A percentile compares a stretch with the other conserved stretches of the same genome.
phyloP scores from a whole-genome alignment of 495 filamentous ascomycete species.

The Sabuloglossum arenarium region DNA sequence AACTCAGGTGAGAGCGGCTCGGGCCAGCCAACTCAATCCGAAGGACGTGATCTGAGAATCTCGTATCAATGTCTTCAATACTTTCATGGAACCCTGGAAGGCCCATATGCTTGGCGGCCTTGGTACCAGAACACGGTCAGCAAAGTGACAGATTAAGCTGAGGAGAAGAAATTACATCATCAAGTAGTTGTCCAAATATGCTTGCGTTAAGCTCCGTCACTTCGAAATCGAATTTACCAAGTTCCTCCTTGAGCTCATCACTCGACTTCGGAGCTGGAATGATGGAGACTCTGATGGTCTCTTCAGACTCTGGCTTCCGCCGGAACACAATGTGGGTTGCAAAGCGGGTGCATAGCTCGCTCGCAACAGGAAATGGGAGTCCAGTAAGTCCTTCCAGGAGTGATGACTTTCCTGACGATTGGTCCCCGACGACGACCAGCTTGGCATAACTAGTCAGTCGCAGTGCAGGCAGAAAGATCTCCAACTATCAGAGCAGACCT shows the following conservation, averaged over 20 bases:
- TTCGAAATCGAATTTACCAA: slow-evolving; percentile 14
- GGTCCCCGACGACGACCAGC: slow-evolving; percentile 28
- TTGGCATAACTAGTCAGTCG: slow-evolving; percentile 6
- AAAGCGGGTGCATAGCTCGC: slow-evolving; percentile 34
- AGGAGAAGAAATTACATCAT: slow-evolving; percentile 11
- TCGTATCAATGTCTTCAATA: background rate
- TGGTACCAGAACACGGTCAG: background rate
- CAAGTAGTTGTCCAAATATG: slow-evolving; percentile 17
- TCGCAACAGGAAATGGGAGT: slow-evolving; percentile 28
- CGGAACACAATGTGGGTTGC: slow-evolving; percentile 37
- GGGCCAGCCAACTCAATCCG: slow-evolving; percentile 38
- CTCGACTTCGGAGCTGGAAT: slow-evolving; percentile 19
- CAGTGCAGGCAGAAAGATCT: background rate
- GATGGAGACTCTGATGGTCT: slow-evolving; percentile 22
- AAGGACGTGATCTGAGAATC: slow-evolving; percentile 35
- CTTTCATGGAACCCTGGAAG: slow-evolving; percentile 14
- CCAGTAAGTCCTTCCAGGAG: slow-evolving; percentile 29
- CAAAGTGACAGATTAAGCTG: background rate
- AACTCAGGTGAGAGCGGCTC: slow-evolving; percentile 31
- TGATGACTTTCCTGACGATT: slow-evolving; percentile 32
- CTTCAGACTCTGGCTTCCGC: slow-evolving; percentile 12
- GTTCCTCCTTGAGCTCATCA: slow-evolving; percentile 8
- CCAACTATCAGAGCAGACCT: background rate
- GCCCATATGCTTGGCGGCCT: slow-evolving; percentile 26
- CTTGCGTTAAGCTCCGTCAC: slow-evolving; percentile 13